Conservation (phyloP, 139 green algal species). For the Choricystis sp. region DNA sequence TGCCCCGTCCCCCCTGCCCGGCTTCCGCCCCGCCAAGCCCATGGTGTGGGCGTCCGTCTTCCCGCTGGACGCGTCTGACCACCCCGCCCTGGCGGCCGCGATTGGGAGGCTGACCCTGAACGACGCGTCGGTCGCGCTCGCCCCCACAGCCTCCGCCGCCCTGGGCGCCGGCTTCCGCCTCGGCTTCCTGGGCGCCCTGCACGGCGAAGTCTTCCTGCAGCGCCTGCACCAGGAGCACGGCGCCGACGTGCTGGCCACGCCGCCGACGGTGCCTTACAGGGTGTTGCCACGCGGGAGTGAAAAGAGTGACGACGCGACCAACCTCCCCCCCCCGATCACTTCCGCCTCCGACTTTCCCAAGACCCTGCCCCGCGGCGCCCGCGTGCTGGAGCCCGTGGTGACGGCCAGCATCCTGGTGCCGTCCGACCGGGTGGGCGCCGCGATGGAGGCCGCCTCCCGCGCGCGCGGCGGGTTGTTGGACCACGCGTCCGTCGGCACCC, state of each 20-base stretch:
- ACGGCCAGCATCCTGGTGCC: constrained; percentile 71
- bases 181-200: constrained; percentile 78
- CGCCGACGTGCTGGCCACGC: constrained; percentile 51
- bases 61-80: constrained; percentile 38
- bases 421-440: constrained; percentile 35
- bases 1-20: constrained; percentile 26
- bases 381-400: constrained; percentile 72
- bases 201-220: constrained; percentile 89
- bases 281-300: constrained; percentile 12
- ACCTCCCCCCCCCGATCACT: background rate
- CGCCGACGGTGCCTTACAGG: constrained; percentile 78
- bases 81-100: constrained; percentile 42
- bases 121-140: constrained; percentile 62
- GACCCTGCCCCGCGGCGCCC: too few species aligned
- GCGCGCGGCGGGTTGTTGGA: constrained; percentile 51
- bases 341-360: background rate
- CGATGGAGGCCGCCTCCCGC: constrained; percentile 58
- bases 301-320: constrained; percentile 2
- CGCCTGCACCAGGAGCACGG: constrained; percentile 68
- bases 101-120: constrained; percentile 77
- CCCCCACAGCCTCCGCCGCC: constrained; percentile 64
- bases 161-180: constrained; percentile 76
- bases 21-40: constrained; percentile 57
- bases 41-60: constrained; percentile 83
- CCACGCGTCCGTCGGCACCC: constrained; percentile 33